A percentile compares a stretch with the other conserved stretches of the same genome.
These are phyloP conservation scores for Geranium brycei DNA, from an alignment of 345 rosid genomes.

Conservation along the genomic window DNA sequence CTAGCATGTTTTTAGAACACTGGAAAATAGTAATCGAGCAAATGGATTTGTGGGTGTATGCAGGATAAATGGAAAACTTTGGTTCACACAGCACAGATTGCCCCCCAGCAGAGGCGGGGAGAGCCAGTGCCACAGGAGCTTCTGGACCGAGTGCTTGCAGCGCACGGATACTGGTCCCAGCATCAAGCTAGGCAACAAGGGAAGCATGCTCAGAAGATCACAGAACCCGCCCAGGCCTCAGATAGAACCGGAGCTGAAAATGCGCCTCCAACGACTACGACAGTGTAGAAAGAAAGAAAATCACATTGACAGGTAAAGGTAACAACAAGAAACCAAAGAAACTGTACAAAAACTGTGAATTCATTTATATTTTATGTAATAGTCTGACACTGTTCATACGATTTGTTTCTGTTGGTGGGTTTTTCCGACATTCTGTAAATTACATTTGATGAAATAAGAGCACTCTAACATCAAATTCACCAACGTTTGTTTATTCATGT, in stretches of 20 bases:
- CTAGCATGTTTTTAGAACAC: no score
- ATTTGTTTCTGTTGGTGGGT: constrained; percentile 24
- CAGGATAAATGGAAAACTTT: constrained; percentile 99
- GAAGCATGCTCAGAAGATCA: constrained; percentile 29
- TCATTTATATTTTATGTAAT: constrained; percentile 23
- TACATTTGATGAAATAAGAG: background rate
- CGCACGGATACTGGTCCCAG: constrained; percentile 74
- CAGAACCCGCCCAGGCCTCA: constrained; percentile 1
- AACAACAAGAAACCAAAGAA: constrained; percentile 3
- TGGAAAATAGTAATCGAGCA: no score
- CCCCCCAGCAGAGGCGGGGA: constrained; percentile 90
- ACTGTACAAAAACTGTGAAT: constrained; percentile 23
- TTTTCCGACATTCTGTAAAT: background rate
- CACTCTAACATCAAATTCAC: constrained; percentile 1
- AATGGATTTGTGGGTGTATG: constrained; percentile 1
- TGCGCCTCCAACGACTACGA: constrained; percentile 4
- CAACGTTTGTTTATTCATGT: no score
- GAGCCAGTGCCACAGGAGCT: constrained; percentile 93
- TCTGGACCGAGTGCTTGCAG: constrained; percentile 69
- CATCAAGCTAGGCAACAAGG: constrained; percentile 62
- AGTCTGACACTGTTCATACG: constrained; percentile 20
- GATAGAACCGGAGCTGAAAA: constrained; percentile 12
- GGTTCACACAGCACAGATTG: constrained; percentile 85
- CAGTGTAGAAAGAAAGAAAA: background rate
- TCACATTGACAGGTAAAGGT: constrained; percentile 14